phyloP scores from a whole-genome alignment of 176 grass and related monocot species.

The Triticum dicoccoides region DNA sequence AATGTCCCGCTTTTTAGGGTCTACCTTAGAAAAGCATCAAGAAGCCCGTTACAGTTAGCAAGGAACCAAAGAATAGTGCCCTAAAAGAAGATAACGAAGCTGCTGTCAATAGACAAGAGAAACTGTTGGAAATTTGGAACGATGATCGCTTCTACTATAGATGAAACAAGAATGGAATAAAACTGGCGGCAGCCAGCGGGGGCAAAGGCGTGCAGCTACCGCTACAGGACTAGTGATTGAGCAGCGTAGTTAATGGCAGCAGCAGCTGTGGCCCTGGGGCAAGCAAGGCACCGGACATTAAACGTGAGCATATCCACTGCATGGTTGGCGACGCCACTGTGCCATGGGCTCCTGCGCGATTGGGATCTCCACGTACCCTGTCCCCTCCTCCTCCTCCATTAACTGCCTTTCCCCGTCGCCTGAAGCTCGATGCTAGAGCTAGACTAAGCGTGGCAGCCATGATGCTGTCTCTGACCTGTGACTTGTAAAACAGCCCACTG shows the following conservation, averaged over 20 bases:
- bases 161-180: slow-evolving; percentile 13
- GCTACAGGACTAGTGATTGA: not conserved
- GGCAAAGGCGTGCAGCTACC: not conserved
- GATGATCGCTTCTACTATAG: not conserved
- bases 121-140: not conserved
- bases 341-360: slow-evolving; percentile 15
- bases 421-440: not conserved
- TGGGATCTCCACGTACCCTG: slow-evolving; percentile 36
- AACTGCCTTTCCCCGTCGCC: not conserved
- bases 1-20: not conserved
- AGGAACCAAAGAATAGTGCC: not conserved
- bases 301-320: slow-evolving; percentile 30
- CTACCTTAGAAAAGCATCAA: not conserved
- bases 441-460: not conserved
- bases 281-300: slow-evolving; percentile 19
- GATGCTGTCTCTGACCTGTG: not conserved
- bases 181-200: not conserved
- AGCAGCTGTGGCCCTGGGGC: not conserved
- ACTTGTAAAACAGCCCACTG: not conserved
- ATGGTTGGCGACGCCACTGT: slow-evolving; percentile 14
- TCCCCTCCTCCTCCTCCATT: slow-evolving; percentile 5
- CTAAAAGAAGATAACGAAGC: too few relatives aligned
- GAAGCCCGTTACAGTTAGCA: not conserved
- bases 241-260: too few relatives aligned
- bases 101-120: too few relatives aligned